These are phyloP conservation scores for Dictyostelium firmibasis DNA, from an alignment of 78 protist species.

Conservation along the genomic window DNA sequence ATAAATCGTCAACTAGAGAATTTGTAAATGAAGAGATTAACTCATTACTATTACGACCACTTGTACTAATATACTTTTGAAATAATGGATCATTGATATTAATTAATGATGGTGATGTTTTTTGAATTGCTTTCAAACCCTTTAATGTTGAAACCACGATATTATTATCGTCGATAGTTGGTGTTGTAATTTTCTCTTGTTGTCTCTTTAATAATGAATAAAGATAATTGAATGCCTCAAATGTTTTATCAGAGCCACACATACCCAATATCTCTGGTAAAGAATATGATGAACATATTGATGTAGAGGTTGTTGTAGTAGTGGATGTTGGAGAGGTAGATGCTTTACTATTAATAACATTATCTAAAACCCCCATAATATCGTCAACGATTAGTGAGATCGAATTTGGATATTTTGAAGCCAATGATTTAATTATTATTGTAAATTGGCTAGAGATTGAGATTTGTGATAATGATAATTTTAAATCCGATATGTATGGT, in stretches of 20 bases:
- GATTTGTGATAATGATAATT: conserved; percentile 4
- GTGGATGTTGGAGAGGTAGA: background rate
- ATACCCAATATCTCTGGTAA: conserved; percentile 44
- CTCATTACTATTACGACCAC: conserved; percentile 18
- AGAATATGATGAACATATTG: conserved; percentile 17
- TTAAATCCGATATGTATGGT: conserved; percentile 25
- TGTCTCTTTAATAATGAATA: background rate
- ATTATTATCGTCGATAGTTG: conserved; percentile 13
- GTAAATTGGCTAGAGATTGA: conserved; percentile 23
- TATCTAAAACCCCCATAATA: background rate
- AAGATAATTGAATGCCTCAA: conserved; percentile 2
- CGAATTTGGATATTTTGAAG: conserved; percentile 32
- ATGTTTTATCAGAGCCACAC: conserved; percentile 52
- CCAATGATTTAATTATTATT: conserved; percentile 12
- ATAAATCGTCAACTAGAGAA: conserved; percentile 39
- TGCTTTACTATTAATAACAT: background rate
- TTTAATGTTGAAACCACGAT: conserved; percentile 36
- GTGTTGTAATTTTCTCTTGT: background rate
- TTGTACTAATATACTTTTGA: background rate
- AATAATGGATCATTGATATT: background rate
- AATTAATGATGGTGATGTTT: conserved; percentile 17
- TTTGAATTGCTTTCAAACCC: conserved; percentile 52
- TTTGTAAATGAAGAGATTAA: conserved; percentile 41
- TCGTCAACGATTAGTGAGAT: conserved; percentile 22
- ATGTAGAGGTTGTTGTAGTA: background rate